A percentile compares a stretch with the other conserved stretches of the same genome.
Conservation (phyloP, 192 early-diverging fungal species). For the Backusella circina region DNA sequence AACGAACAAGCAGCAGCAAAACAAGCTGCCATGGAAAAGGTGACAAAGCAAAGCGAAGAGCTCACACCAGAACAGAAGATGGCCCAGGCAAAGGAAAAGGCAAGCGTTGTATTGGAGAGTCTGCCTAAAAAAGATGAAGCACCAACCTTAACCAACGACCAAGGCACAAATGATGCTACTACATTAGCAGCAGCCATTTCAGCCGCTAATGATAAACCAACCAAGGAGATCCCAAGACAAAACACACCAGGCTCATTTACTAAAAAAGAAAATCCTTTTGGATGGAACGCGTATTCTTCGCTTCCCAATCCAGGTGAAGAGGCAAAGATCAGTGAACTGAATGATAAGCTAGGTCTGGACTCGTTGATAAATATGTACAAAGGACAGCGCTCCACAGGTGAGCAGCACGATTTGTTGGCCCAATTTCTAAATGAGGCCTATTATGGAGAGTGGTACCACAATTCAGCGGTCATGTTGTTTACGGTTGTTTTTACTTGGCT, state of each 20-base stretch:
- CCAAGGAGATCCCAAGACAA: neutral
- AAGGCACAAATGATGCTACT: constrained; percentile 11
- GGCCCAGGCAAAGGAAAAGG: constrained; percentile 14
- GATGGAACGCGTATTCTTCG: constrained; percentile 34
- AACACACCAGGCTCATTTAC: constrained; percentile 13
- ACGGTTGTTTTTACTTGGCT: constrained; percentile 33
- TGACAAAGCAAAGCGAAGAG: neutral
- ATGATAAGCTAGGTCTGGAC: constrained; percentile 7
- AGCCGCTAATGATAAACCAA: neutral
- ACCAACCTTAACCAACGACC: constrained; percentile 16
- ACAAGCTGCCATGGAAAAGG: constrained; percentile 1
- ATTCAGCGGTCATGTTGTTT: constrained; percentile 30
- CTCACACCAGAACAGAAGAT: constrained; percentile 20
- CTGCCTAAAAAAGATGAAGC: constrained; percentile 1
- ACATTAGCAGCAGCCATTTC: constrained; percentile 8
- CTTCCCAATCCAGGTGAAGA: constrained; percentile 33
- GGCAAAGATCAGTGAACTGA: neutral
- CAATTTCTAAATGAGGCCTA: constrained; percentile 35
- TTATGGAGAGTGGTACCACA: constrained; percentile 40
- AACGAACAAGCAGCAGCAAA: neutral
- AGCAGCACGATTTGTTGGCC: constrained; percentile 21
- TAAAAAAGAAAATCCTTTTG: constrained; percentile 7
- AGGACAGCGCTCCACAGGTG: neutral
- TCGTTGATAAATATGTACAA: constrained; percentile 11
- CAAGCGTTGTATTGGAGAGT: constrained; percentile 2